Evolutionary conservation across 441 rosid species (phyloP), one percentile per base, ranked within the genome.

Genomic region (Erysimum pusillum): DNA sequence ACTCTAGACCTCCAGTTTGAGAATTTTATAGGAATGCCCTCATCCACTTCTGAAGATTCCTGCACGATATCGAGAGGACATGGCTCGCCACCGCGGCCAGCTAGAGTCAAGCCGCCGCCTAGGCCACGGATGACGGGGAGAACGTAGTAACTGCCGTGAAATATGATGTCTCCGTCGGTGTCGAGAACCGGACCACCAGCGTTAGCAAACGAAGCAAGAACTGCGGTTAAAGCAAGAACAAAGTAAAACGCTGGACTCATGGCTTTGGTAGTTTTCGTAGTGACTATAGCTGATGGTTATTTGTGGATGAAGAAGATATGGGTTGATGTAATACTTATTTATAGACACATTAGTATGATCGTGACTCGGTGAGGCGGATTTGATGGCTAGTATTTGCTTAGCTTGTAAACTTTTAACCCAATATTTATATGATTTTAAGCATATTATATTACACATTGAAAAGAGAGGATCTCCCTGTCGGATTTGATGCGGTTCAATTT

Each of bases 41-140:
- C 12, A 8, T 86, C 73, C 9, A 82, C 32, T 66, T 85, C 89
- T 1, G 13, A 73, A 12, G 25, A 62, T 17, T 78, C 85, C 59
- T 88, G 92, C 58, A 84, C 87, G 10, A 90, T 86, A 66, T 60
- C 76, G 45, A 1, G 0, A 1, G 78, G 81, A 73, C 81, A 78
- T 41, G 1, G 39, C 70, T 73, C 4, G 11, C 9, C 79, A 42
- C 76, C 74, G 5, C 80, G 67, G 81, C 73, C 62, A 17, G 63
- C 67, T 5, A 87, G 82, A 20, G 82, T 78, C 54, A 85, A 32
- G 20, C 94, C 90, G 0, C 92, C 91, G 0, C 92, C 95, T 57
- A 35, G 60, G 41, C 92, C 91, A 0, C 86, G 88, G 67, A 82
- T 0, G 5, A 82, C 71, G 0, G 92, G 89, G 17, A 90, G 82